Evolutionary conservation across 169 alveolate genomes (phyloP), one percentile per base, ranked within the genome.

Genomic region (Babesia sp.): DNA sequence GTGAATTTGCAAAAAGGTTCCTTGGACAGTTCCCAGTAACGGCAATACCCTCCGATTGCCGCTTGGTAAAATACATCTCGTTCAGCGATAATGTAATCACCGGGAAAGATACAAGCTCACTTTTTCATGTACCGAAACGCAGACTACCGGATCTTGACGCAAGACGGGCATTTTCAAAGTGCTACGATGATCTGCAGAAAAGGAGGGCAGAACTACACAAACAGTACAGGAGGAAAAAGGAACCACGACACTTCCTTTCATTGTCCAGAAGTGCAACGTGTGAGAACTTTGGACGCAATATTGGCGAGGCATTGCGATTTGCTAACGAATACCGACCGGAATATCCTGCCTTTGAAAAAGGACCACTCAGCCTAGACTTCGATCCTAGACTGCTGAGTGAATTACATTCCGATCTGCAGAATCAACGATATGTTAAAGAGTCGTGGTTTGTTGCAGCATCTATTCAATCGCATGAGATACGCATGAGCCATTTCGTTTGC

Each of bases 381-480:
- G 79, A 72, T 36, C 63, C 50, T 24, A 56, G 59, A 3, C 42
- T 81, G 44, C 36, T 60, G 12, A 33, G 48, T 26, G 74, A 73
- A 33, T 48, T 81, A 9, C 54, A 51, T 24, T 34, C 36, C 20
- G 79, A 71, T 28, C 51, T 81, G 45, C 26, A 36, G 69, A 46
- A 50, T 48, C 89, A 81, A 63, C 69, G 56, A 4, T 81, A 81
- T 55, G 4, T 81, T 24, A 63, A 68, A 54, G 89, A 81, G 9
- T 61, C 71, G 14, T 81, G 89, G 89, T 81, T 81, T 29, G 68
- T 51, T n/a, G 45, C 79, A 20, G 89, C 78, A n/a, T 48, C 57
- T 33, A n/a, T 81, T 34, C 55, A 71, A 8, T 20, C 81, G 5
- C 64, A 71, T 33, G 85, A 72, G 36, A 36, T 71, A 9, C 71